Evolutionary conservation across 2,329 filamentous ascomycete genomes (phyloP).

Genomic region (Phialophora tarda): DNA sequence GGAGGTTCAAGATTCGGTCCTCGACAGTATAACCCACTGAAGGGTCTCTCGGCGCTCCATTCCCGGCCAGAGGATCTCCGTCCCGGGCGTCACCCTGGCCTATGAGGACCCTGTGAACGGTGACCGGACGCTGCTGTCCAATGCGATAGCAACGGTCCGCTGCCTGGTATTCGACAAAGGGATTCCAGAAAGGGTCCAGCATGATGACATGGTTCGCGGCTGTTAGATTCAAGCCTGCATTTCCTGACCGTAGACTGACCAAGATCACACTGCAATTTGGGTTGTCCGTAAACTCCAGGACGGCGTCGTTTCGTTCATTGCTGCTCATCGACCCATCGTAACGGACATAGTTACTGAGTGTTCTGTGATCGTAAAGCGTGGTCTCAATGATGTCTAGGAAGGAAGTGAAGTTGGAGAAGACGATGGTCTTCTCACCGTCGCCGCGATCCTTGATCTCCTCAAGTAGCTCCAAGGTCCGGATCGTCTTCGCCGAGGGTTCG

Average conservation of each 20-base stretch:
- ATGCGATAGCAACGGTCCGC: conserved; percentile 89
- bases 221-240: conserved; percentile 84
- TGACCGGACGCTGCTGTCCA: conserved; percentile 74
- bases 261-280: conserved; percentile 71
- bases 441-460: conserved; percentile 54
- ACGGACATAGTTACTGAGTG: conserved; percentile 65
- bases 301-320: conserved; percentile 68
- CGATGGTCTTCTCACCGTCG: conserved; percentile 74
- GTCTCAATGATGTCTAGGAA: conserved; percentile 79
- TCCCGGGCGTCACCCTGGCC: conserved; percentile 48
- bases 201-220: conserved; percentile 85
- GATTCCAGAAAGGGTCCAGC: conserved; percentile 94
- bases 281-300: conserved; percentile 69
- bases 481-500: conserved; percentile 76
- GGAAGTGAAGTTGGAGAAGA: conserved; percentile 82
- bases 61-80: conserved; percentile 2
- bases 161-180: conserved; percentile 80
- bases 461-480: conserved; percentile 70
- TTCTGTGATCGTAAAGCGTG: conserved; percentile 55
- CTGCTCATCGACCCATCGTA: conserved; percentile 79
- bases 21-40: conserved; percentile 68
- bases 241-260: conserved; percentile 79
- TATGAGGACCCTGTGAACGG: conserved; percentile 80
- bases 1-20: conserved; percentile 79
- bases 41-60: conserved; percentile 1